These are phyloP conservation scores for Tripterygium wilfordii DNA, from an alignment of 177 flowering plant genomes.

Conservation along the genomic window DNA sequence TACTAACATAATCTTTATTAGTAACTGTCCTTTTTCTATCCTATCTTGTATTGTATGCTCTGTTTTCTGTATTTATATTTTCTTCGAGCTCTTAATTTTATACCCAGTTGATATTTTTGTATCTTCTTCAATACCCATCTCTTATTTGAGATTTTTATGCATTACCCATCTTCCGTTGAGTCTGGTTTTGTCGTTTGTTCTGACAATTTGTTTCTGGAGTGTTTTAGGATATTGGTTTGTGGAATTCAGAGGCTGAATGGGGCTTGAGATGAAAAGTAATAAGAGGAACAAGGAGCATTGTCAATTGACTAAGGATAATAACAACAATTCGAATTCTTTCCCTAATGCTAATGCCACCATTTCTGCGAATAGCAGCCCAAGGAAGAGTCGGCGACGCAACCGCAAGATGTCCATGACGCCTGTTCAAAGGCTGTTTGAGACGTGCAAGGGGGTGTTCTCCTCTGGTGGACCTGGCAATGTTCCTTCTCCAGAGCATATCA, in stretches of 20 bases:
- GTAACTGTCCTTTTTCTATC: too few species aligned
- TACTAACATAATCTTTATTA: too few species aligned
- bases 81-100: too few species aligned
- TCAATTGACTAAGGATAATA: slow-evolving; percentile 26
- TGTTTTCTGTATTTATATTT: too few species aligned
- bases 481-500: slow-evolving; percentile 35
- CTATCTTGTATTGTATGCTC: too few species aligned
- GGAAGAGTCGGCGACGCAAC: slow-evolving; percentile 32
- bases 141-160: too few species aligned
- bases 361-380: slow-evolving; percentile 23
- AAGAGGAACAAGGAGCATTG: slow-evolving; percentile 23
- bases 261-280: slow-evolving; percentile 31
- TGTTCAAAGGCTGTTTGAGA: slow-evolving; percentile 45
- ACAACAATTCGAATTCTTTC: background rate
- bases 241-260: slow-evolving; percentile 31
- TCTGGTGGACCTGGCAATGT: slow-evolving; percentile 33
- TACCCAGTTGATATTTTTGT: background rate
- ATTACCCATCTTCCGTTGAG: too few species aligned
- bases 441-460: slow-evolving; percentile 56
- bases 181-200: background rate
- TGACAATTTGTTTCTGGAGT: too few species aligned
- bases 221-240: too few species aligned
- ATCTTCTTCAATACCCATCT: slow-evolving; percentile 17
- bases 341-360: background rate
- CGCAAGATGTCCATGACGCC: slow-evolving; percentile 22